phyloP scores from a whole-genome alignment of 139 green algal species.

The Pycnococcus provasolii region DNA sequence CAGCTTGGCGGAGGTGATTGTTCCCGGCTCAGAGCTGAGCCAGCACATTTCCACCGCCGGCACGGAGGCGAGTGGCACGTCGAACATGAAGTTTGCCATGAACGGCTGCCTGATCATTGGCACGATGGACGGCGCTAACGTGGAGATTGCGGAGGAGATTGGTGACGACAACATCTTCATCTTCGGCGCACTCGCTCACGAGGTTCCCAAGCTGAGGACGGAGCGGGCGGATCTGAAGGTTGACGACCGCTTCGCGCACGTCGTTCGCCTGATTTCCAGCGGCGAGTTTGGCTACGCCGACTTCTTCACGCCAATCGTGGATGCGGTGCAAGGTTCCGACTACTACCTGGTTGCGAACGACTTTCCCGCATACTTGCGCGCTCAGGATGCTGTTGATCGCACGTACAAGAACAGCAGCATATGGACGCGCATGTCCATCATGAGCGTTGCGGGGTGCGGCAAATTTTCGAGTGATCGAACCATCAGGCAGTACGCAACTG shows the following conservation, averaged over 20 bases:
- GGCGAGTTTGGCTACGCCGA: slow-evolving; percentile 90
- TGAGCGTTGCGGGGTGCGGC: slow-evolving; percentile 56
- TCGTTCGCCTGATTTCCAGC: slow-evolving; percentile 58
- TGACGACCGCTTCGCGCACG: slow-evolving; percentile 29
- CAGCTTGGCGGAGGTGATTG: slow-evolving; percentile 59
- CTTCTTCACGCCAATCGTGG: slow-evolving; percentile 81
- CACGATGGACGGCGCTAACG: slow-evolving; percentile 96
- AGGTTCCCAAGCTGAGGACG: slow-evolving; percentile 57
- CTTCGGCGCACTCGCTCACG: slow-evolving; percentile 47
- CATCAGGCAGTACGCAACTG: slow-evolving; percentile 66
- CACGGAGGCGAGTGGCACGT: slow-evolving; percentile 83
- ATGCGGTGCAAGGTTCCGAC: slow-evolving; percentile 68
- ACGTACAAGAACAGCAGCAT: slow-evolving; percentile 50
- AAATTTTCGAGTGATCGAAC: slow-evolving; percentile 69
- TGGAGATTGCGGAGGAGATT: slow-evolving; percentile 90
- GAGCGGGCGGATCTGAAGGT: slow-evolving; percentile 48
- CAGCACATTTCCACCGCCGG: slow-evolving; percentile 82
- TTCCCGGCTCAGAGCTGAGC: slow-evolving; percentile 64
- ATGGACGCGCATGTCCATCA: slow-evolving; percentile 59
- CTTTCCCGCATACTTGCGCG: slow-evolving; percentile 80
- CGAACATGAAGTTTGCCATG: slow-evolving; percentile 99
- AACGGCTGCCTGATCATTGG: slow-evolving; percentile 97
- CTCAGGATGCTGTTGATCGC: slow-evolving; percentile 71
- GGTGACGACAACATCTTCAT: slow-evolving; percentile 72
- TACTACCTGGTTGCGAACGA: slow-evolving; percentile 96